Percentiles rank a stretch among this genome's conserved stretches.
Conservation (phyloP, 306 rosid genomes). For the Begonia fuchsioides region DNA sequence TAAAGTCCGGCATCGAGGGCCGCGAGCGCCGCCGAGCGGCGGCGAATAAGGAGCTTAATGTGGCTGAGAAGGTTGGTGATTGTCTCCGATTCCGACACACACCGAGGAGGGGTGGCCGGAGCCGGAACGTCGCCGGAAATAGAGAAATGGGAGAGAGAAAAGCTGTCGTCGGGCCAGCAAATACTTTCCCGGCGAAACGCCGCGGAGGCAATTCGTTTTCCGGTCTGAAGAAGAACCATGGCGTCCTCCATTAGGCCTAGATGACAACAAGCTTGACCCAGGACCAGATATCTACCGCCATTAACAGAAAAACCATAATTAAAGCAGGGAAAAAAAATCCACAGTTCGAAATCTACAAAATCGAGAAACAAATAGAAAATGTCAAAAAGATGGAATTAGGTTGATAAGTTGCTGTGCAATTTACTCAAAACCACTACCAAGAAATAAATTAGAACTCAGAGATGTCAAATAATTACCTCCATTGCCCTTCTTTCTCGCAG, state of each 20-base stretch:
- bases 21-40: conserved; percentile 69
- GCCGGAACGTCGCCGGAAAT: conserved; percentile 16
- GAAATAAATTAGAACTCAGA: too few relatives aligned
- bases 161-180: conserved; percentile 81
- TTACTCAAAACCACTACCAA: conserved; percentile 17
- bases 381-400: conserved; percentile 7
- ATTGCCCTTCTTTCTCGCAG: conserved; percentile 75
- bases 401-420: conserved; percentile 28
- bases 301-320: background rate
- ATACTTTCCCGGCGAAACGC: conserved; percentile 86
- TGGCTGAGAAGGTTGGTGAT: conserved; percentile 56
- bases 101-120: conserved; percentile 37
- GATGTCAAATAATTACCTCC: conserved; percentile 47
- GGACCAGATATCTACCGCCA: conserved; percentile 48
- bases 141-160: conserved; percentile 29
- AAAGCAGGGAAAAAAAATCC: too few relatives aligned
- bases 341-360: too few relatives aligned
- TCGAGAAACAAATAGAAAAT: background rate
- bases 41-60: conserved; percentile 70
- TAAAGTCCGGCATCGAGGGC: conserved; percentile 74
- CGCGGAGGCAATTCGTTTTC: conserved; percentile 74
- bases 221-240: conserved; percentile 89
- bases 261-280: conserved; percentile 89
- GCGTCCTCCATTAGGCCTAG: conserved; percentile 94
- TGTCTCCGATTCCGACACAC: conserved; percentile 35